Percentiles rank a stretch among this genome's conserved stretches.
phyloP scores from a whole-genome alignment of 1,284 basidiomycete species.

The Inonotus obliquus region DNA sequence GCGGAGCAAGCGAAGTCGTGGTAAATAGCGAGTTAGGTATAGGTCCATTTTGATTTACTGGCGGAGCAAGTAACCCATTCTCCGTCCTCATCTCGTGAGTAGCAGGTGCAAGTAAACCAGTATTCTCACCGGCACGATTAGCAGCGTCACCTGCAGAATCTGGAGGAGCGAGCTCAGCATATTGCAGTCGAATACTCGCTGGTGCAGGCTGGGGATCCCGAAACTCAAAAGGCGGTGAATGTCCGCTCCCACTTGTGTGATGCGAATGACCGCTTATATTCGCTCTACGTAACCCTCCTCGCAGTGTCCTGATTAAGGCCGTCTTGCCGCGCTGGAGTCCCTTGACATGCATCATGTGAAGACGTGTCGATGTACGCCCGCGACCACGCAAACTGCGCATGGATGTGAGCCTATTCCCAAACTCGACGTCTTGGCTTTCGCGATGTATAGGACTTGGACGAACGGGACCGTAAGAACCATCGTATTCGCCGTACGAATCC shows the following conservation, averaged over 20 bases:
- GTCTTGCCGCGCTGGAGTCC: conserved; percentile 7
- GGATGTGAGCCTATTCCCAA: not conserved
- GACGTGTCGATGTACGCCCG: not conserved
- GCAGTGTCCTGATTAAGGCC: not conserved
- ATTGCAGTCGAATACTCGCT: conserved; percentile 1
- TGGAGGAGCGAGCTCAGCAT: conserved; percentile 1
- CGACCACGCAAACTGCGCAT: not conserved
- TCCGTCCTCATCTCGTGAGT: not conserved
- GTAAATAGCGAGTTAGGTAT: not conserved
- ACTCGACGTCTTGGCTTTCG: conserved; percentile 11
- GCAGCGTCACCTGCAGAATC: not conserved
- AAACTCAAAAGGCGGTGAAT: conserved; percentile 7
- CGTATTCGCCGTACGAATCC: not conserved
- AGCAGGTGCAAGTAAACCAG: too few relatives aligned
- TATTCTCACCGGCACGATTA: not conserved
- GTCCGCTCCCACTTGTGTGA: not conserved
- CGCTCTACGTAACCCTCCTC: not conserved
- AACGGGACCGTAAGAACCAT: too few relatives aligned
- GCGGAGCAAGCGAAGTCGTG: not conserved
- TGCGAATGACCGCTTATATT: not conserved
- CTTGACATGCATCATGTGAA: not conserved
- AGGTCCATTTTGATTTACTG: not conserved
- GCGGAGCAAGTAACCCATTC: not conserved
- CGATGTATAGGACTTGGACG: conserved; percentile 1
- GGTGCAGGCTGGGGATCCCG: conserved; percentile 8